These are phyloP conservation scores for Diplosphaera chodatii DNA, from an alignment of 139 green algal species.

Conservation along the genomic window DNA sequence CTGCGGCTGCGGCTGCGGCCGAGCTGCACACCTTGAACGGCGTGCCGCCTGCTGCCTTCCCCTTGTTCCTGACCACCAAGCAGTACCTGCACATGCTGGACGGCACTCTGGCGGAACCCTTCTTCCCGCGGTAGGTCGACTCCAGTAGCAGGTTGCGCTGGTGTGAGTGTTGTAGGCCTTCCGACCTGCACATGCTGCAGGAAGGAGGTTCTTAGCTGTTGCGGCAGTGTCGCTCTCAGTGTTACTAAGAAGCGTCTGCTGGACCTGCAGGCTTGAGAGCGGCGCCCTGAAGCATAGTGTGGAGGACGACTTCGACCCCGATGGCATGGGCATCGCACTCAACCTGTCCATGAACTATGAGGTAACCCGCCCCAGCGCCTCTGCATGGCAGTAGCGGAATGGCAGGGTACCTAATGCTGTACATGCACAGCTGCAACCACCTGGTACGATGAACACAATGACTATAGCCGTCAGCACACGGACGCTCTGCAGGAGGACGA, in stretches of 20 bases:
- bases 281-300: constrained; percentile 11
- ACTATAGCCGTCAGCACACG: no score
- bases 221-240: no score
- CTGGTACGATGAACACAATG: no score
- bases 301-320: constrained; percentile 33
- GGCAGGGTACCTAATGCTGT: no score
- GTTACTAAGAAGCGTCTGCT: no score
- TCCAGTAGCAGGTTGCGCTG: no score
- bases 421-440: no score
- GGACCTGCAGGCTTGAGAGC: background rate
- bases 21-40: constrained; percentile 38
- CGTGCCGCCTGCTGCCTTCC: constrained; percentile 60
- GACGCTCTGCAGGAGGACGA: constrained; percentile 44
- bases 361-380: no score
- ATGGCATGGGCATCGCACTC: constrained; percentile 36
- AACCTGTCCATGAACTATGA: constrained; percentile 14
- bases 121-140: constrained; percentile 53
- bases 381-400: no score
- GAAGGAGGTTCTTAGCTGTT: no score
- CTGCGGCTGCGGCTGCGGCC: constrained; percentile 9
- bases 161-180: no score
- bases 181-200: no score
- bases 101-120: constrained; percentile 41
- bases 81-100: constrained; percentile 63
- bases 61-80: constrained; percentile 62